phyloP scores from a whole-genome alignment of 1,139 yeast species.

The Nakaseomyces delphensis region DNA sequence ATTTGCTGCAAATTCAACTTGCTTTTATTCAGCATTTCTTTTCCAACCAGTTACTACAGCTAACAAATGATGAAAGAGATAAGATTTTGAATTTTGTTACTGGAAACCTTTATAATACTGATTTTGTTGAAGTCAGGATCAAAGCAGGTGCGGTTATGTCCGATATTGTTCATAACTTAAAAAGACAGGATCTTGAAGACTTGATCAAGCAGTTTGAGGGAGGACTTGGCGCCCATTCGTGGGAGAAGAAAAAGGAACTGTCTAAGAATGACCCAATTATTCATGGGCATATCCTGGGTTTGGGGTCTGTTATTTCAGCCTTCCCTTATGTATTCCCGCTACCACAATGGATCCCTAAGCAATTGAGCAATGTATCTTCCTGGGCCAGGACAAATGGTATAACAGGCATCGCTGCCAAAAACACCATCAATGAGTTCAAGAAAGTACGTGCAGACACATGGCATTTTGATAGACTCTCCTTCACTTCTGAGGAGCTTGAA shows the following conservation, averaged over 20 bases:
- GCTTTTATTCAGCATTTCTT: constrained; percentile 68
- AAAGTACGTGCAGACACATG: constrained; percentile 93
- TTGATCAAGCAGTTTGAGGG: constrained; percentile 37
- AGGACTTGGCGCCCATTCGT: constrained; percentile 33
- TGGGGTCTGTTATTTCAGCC: constrained; percentile 83
- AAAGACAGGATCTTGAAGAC: constrained; percentile 33
- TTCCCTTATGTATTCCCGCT: constrained; percentile 90
- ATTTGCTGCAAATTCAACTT: constrained; percentile 61
- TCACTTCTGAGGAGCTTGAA: constrained; percentile 72
- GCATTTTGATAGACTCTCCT: constrained; percentile 78
- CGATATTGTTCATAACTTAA: constrained; percentile 72
- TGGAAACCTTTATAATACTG: constrained; percentile 49
- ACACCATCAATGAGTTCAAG: constrained; percentile 73
- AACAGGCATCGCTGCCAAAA: constrained; percentile 80
- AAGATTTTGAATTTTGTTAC: constrained; percentile 47
- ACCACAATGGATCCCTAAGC: constrained; percentile 79
- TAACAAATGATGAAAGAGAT: constrained; percentile 43
- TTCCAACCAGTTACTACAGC: constrained; percentile 57
- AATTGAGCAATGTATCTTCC: constrained; percentile 60
- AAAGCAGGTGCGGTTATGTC: constrained; percentile 69
- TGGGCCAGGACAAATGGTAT: constrained; percentile 61
- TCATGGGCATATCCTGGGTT: constrained; percentile 63
- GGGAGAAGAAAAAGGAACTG: constrained; percentile 43
- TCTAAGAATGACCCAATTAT: constrained; percentile 42
- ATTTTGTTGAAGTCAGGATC: constrained; percentile 64